Base-by-base conservation (phyloP, 1,139 yeast genomes). In the Pneumocystis oryctolagi region DNA sequence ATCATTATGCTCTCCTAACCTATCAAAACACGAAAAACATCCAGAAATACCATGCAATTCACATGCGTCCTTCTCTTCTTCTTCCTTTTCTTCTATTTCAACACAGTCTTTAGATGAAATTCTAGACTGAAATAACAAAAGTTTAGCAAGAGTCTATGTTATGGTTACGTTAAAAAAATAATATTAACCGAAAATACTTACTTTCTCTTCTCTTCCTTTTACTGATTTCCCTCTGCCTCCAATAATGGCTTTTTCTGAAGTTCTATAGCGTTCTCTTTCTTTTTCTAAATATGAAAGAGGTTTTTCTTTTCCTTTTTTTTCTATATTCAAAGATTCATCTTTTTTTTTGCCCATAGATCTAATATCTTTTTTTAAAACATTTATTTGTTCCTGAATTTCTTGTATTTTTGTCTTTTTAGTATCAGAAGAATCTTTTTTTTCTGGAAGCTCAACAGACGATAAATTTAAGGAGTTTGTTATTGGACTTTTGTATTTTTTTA, bases 1-100 rank as follows among this genome's bases (percentile, higher is more conserved):
- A 14, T 67, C 69, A 34, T 70, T 70, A 20, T 69, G 68, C 16
- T 68, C 65, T 31, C 71, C 74, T 59, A 57, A 58, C 34, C 69
- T 64, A 56, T 67, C 67, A 42, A 64, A 34, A 60, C 71, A 69
- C 9, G 71, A 69, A 57, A 62, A 64, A 55, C 71, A 69, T 61
- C 65, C 62, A 12, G 69, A 67, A 16, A 69, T 63, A 40, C 64
- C 66, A 59, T 69, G 71, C 34, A 69, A 68, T 9, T 69, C 65
- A 9, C 66, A 66, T 6, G 62, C 65, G 12, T 63, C 67, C 20
- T 30, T 18, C 59, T 28, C 62, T 55, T 40, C 34, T 53, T 32
- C 34, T 53, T 32, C 59, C 58, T 32, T 56, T 25, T 42, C 64
- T 53, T 55, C 61, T 47, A 30, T 28, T 55, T 37, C 55, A 56